A percentile compares a stretch with the other conserved stretches of the same genome.
phyloP scores from a whole-genome alignment of 2,329 filamentous ascomycete genomes.

The Graphilbum fragrans region DNA sequence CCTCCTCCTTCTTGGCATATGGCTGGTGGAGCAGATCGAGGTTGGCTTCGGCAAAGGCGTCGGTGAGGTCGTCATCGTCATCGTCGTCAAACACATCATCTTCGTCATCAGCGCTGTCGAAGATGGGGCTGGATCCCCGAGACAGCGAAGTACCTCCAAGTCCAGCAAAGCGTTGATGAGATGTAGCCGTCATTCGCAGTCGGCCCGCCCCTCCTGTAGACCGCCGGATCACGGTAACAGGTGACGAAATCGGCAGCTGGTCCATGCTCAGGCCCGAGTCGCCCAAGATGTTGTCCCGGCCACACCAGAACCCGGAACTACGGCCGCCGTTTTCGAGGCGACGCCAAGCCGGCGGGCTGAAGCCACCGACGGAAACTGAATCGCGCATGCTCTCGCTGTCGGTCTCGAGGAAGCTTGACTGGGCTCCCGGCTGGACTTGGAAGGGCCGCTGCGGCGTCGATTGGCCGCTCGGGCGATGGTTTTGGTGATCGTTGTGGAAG shows the following conservation, averaged over 20 bases:
- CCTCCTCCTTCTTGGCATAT: conserved; percentile 12
- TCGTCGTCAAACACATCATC: conserved; percentile 14
- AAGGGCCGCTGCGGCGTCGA: conserved; percentile 11
- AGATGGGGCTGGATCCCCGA: conserved; percentile 20
- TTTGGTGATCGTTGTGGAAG: neutral
- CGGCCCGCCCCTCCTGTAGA: no score
- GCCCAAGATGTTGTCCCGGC: conserved; percentile 40
- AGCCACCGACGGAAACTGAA: conserved; percentile 38
- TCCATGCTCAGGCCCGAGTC: conserved; percentile 11
- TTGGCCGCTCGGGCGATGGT: neutral
- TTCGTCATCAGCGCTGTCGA: conserved; percentile 20
- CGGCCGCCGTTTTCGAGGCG: conserved; percentile 47
- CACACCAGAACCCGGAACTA: conserved; percentile 49
- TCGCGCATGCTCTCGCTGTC: conserved; percentile 28
- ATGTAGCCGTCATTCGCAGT: no score
- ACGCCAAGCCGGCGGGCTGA: conserved; percentile 49
- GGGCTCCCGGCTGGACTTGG: conserved; percentile 28
- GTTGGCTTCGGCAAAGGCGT: conserved; percentile 12
- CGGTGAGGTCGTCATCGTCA: conserved; percentile 1
- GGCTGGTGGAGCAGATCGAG: conserved; percentile 13
- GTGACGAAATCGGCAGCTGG: neutral
- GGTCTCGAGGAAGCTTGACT: conserved; percentile 28
- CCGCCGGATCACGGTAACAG: neutral
- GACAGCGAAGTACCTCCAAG: conserved; percentile 2
- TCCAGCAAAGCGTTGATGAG: neutral